These are phyloP conservation scores for Porodaedalea pini DNA, from an alignment of 1,284 basidiomycete species.

Conservation along the genomic window DNA sequence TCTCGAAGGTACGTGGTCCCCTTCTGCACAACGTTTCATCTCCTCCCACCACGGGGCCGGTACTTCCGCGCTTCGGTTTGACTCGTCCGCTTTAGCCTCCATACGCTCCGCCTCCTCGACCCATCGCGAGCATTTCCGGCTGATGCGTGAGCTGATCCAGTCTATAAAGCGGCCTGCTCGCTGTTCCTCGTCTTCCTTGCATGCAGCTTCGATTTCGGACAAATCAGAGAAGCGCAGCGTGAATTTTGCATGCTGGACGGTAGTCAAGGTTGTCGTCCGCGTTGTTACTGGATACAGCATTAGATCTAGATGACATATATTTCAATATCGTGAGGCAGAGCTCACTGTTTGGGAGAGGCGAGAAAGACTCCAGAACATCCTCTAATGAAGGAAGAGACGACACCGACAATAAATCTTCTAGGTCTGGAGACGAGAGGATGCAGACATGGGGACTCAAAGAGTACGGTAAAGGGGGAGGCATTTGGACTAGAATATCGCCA, in stretches of 20 bases:
- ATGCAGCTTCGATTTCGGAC: slow-evolving; percentile 60
- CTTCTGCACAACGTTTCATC: slow-evolving; percentile 66
- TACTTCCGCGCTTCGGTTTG: slow-evolving; percentile 30
- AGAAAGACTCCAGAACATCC: slow-evolving; percentile 75
- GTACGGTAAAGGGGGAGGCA: slow-evolving; percentile 53
- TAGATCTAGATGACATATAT: neutral
- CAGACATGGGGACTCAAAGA: slow-evolving; percentile 79
- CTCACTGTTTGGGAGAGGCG: slow-evolving; percentile 74
- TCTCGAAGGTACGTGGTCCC: slow-evolving; percentile 65
- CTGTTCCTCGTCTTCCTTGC: slow-evolving; percentile 70
- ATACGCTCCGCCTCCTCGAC: slow-evolving; percentile 51
- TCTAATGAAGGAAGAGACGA: slow-evolving; percentile 63
- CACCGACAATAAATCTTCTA: slow-evolving; percentile 52
- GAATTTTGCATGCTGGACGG: slow-evolving; percentile 68
- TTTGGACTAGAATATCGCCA: slow-evolving; percentile 22
- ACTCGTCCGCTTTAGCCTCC: slow-evolving; percentile 27
- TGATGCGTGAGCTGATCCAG: slow-evolving; percentile 73
- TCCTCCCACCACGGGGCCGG: slow-evolving; percentile 84
- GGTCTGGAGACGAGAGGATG: slow-evolving; percentile 64
- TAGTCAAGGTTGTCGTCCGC: slow-evolving; percentile 64
- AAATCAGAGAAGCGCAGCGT: slow-evolving; percentile 73
- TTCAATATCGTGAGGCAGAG: slow-evolving; percentile 1
- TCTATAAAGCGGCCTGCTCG: slow-evolving; percentile 73
- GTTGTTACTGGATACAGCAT: slow-evolving; percentile 55
- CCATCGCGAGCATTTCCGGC: slow-evolving; percentile 60